phyloP scores from a whole-genome alignment of 2,329 filamentous ascomycete species.

The Ophiostoma sp. region DNA sequence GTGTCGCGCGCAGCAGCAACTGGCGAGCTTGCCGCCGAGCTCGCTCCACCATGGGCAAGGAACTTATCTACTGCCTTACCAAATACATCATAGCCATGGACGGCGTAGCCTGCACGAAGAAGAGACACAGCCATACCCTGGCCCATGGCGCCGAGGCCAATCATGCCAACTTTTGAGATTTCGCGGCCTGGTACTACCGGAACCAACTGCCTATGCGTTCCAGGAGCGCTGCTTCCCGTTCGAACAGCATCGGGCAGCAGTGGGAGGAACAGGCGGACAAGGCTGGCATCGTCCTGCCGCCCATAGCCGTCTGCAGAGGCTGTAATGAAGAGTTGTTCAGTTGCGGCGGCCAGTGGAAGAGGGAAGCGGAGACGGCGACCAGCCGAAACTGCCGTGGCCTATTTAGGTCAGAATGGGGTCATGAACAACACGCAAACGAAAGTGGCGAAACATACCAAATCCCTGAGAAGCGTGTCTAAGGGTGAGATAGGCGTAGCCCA shows the following conservation, averaged over 20 bases:
- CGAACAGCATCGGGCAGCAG: conserved; percentile 26
- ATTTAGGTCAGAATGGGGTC: too few relatives aligned
- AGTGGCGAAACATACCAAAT: too few relatives aligned
- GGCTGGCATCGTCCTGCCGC: conserved; percentile 30
- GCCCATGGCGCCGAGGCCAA: conserved; percentile 38
- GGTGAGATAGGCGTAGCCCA: conserved; percentile 37
- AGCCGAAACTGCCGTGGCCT: conserved; percentile 5
- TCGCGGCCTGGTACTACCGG: conserved; percentile 27
- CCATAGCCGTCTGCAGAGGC: conserved; percentile 31
- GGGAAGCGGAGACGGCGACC: conserved; percentile 30
- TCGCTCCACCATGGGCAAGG: conserved; percentile 27
- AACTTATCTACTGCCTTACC: conserved; percentile 32
- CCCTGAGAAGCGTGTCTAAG: conserved; percentile 29
- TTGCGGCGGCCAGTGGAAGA: conserved; percentile 34
- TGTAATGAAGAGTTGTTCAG: conserved; percentile 34
- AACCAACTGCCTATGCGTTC: conserved; percentile 23
- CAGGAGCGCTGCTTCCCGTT: conserved; percentile 8
- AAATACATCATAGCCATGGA: conserved; percentile 35
- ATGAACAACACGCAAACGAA: too few relatives aligned
- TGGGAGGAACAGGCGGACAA: conserved; percentile 28
- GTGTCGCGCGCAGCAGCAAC: conserved; percentile 31
- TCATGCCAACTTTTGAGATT: conserved; percentile 34
- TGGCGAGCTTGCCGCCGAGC: conserved; percentile 29
- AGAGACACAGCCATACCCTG: conserved; percentile 37
- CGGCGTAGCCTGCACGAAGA: conserved; percentile 32